Conservation (phyloP, 148 eudicot species). For the Rhododendron williamsianum region DNA sequence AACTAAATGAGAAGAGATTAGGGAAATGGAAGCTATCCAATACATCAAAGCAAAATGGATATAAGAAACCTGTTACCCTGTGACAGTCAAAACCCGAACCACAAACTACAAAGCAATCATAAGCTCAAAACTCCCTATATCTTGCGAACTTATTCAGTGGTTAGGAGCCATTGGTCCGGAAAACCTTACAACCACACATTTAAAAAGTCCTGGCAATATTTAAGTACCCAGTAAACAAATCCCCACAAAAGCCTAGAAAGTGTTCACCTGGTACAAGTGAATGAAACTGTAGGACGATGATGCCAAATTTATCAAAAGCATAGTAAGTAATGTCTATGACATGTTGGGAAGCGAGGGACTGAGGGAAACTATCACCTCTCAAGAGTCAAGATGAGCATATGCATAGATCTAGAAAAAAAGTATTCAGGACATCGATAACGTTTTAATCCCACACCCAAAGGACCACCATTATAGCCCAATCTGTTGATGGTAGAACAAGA, state of each 20-base stretch:
- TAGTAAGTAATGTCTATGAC: not conserved
- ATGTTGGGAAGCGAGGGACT: not conserved
- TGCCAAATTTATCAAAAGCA: not conserved
- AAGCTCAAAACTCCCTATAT: not conserved
- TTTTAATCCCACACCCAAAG: not conserved
- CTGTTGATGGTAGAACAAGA: not conserved
- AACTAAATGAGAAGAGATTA: not conserved
- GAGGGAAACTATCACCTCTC: not conserved
- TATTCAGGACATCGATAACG: not conserved
- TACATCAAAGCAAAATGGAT: not conserved
- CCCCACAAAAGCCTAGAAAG: not conserved
- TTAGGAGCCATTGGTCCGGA: not conserved
- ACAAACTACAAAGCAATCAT: not conserved
- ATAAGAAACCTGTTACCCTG: not conserved
- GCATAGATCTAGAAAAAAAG: not conserved
- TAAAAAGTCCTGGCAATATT: not conserved
- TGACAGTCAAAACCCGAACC: not conserved
- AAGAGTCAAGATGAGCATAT: not conserved
- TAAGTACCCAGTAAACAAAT: not conserved
- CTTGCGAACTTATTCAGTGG: not conserved
- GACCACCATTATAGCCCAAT: not conserved
- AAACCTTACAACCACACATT: not conserved
- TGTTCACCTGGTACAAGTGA: not conserved
- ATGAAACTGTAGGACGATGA: not conserved
- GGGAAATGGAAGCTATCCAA: not conserved